These are phyloP conservation scores for Dimocarpus longan DNA, from an alignment of 345 rosid species.

Conservation along the genomic window DNA sequence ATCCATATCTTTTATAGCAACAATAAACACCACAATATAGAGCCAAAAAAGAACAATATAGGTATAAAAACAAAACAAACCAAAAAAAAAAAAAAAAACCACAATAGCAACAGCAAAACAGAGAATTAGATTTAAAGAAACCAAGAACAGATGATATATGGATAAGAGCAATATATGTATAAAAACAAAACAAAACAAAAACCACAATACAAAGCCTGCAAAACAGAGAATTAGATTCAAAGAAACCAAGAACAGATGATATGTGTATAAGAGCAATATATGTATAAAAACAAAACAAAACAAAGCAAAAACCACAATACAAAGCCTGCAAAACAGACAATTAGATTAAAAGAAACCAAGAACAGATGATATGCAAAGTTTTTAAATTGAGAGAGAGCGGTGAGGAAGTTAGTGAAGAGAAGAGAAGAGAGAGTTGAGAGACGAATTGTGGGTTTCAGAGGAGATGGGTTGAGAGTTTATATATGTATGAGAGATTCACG, in stretches of 20 bases:
- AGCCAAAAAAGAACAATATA: neutral
- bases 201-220: neutral
- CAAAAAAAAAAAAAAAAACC: neutral
- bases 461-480: slow-evolving; percentile 3
- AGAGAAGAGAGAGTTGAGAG: neutral
- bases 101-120: neutral
- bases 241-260: slow-evolving; percentile 1
- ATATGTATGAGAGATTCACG: neutral
- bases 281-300: too few relatives aligned
- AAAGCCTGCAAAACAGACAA: too few relatives aligned
- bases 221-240: slow-evolving; percentile 7
- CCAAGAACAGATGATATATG: neutral
- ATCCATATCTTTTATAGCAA: slow-evolving; percentile 23
- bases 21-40: neutral
- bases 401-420: too few relatives aligned
- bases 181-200: slow-evolving; percentile 9
- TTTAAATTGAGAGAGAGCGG: too few relatives aligned
- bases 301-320: too few relatives aligned
- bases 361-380: neutral
- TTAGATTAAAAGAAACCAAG: too few relatives aligned
- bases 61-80: neutral
- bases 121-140: slow-evolving; percentile 4
- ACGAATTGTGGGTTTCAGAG: neutral
- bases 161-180: too few relatives aligned
- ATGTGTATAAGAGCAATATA: too few relatives aligned